Evolutionary conservation across 1,284 basidiomycete genomes (phyloP).

Genomic region (Sanghuangporus baumii): DNA sequence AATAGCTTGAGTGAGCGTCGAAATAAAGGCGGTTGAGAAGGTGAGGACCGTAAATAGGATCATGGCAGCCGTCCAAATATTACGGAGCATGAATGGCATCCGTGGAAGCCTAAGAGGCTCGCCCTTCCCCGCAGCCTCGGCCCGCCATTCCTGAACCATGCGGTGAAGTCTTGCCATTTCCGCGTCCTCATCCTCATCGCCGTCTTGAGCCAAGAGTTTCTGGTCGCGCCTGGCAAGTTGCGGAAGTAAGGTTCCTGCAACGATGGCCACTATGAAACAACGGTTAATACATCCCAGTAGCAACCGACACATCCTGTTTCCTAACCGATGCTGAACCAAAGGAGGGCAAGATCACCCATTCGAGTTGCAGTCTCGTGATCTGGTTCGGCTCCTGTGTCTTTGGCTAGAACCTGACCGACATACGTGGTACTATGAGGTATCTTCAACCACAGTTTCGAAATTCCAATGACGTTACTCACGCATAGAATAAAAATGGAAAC

Average conservation of each 20-base stretch:
- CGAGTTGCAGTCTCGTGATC: conserved; percentile 79
- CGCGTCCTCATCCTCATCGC: conserved; percentile 65
- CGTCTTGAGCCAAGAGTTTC: conserved; percentile 64
- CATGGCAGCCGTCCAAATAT: conserved; percentile 88
- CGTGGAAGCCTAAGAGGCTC: conserved; percentile 69
- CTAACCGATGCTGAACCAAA: conserved; percentile 82
- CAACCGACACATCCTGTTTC: conserved; percentile 22
- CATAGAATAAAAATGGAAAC: conserved; percentile 95
- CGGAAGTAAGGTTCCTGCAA: conserved; percentile 80
- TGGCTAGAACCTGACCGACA: conserved; percentile 86
- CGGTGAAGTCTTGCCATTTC: conserved; percentile 64
- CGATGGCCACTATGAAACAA: conserved; percentile 65
- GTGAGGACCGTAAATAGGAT: conserved; percentile 75
- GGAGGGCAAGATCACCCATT: conserved; percentile 83
- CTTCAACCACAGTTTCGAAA: background rate
- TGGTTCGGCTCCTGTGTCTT: conserved; percentile 66
- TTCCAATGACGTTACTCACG: conserved; percentile 41
- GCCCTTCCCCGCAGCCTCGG: conserved; percentile 71
- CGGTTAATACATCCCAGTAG: conserved; percentile 8
- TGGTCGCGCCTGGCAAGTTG: conserved; percentile 76
- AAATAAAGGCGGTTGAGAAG: conserved; percentile 79
- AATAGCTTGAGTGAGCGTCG: conserved; percentile 74
- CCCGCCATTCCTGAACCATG: conserved; percentile 76
- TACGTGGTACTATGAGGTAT: conserved; percentile 68
- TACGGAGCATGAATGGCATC: conserved; percentile 84